Conservation (phyloP, 495 filamentous ascomycete genomes). For the Rhizodiscina lignyota region DNA sequence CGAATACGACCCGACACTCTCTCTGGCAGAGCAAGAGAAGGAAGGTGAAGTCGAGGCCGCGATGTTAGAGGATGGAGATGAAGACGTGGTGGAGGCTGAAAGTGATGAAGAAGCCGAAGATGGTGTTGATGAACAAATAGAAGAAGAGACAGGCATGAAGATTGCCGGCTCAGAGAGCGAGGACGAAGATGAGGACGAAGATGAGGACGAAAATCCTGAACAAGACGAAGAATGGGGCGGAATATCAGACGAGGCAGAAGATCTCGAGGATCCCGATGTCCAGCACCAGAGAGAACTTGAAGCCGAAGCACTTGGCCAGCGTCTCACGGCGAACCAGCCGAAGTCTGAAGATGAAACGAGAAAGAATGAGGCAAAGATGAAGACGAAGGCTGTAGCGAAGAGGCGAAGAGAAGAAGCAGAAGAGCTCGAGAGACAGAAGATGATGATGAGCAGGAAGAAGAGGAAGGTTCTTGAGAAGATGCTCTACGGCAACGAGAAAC, state of each 20-base stretch:
- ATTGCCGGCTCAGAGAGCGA: conserved; percentile 26
- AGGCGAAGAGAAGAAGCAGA: conserved; percentile 21
- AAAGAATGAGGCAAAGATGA: conserved; percentile 12
- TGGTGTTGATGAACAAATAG: conserved; percentile 18
- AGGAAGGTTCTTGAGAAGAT: conserved; percentile 29
- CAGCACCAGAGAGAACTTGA: conserved; percentile 75
- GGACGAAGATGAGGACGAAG: conserved; percentile 29
- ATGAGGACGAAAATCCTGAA: conserved; percentile 22
- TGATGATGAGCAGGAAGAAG: conserved; percentile 26
- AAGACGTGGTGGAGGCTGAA: conserved; percentile 24
- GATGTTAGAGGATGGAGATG: conserved; percentile 37
- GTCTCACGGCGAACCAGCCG: conserved; percentile 20
- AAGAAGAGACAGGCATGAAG: conserved; percentile 13
- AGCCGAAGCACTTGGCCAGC: conserved; percentile 58
- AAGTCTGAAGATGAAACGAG: conserved; percentile 1
- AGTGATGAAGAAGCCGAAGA: conserved; percentile 23
- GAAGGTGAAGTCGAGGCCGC: conserved; percentile 66
- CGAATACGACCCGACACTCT: conserved; percentile 73
- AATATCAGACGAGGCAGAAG: conserved; percentile 34
- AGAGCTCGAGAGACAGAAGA: conserved; percentile 25
- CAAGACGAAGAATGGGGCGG: conserved; percentile 19
- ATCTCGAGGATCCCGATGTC: conserved; percentile 28
- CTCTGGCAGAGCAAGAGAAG: conserved; percentile 58
- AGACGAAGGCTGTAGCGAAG: conserved; percentile 17
- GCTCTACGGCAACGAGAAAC: conserved; percentile 21